A percentile compares a stretch with the other conserved stretches of the same genome.
Conservation (phyloP, 148 eudicot genomes). For the Camellia japonica region DNA sequence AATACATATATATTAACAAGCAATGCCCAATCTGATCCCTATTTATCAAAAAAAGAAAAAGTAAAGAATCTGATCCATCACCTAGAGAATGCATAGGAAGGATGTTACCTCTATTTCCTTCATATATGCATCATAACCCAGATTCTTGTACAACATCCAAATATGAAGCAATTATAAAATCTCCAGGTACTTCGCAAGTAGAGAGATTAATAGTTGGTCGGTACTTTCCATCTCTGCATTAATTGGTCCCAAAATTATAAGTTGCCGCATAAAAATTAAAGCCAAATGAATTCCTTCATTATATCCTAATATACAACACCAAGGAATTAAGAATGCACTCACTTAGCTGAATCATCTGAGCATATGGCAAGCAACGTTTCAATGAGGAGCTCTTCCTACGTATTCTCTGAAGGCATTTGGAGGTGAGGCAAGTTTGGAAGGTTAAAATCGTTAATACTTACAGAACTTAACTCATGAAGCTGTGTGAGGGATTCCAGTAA, state of each 20-base stretch:
- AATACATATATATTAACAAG: too few relatives aligned
- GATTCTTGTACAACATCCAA: slow-evolving; percentile 66
- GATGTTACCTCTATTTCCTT: slow-evolving; percentile 82
- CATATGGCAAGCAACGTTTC: slow-evolving; percentile 87
- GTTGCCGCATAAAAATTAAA: neutral
- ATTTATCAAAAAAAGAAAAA: neutral
- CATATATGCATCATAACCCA: slow-evolving; percentile 66
- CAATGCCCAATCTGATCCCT: too few relatives aligned
- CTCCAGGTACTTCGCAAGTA: slow-evolving; percentile 96
- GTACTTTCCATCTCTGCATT: slow-evolving; percentile 71
- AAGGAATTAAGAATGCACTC: slow-evolving; percentile 24
- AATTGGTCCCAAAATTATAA: slow-evolving; percentile 9
- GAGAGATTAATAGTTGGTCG: slow-evolving; percentile 51
- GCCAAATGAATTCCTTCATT: neutral
- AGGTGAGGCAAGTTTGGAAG: too few relatives aligned
- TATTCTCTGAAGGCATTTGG: slow-evolving; percentile 79
- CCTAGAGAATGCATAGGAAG: slow-evolving; percentile 5
- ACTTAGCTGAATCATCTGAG: slow-evolving; percentile 75
- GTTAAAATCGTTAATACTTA: too few relatives aligned
- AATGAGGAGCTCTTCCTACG: slow-evolving; percentile 66
- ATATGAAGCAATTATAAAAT: slow-evolving; percentile 83
- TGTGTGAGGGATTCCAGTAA: too few relatives aligned
- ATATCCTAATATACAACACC: neutral
- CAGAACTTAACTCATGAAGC: too few relatives aligned
- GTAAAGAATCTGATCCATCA: neutral